phyloP scores from a whole-genome alignment of 2,329 filamentous ascomycete species.

The Arthrinium puccinioides region DNA sequence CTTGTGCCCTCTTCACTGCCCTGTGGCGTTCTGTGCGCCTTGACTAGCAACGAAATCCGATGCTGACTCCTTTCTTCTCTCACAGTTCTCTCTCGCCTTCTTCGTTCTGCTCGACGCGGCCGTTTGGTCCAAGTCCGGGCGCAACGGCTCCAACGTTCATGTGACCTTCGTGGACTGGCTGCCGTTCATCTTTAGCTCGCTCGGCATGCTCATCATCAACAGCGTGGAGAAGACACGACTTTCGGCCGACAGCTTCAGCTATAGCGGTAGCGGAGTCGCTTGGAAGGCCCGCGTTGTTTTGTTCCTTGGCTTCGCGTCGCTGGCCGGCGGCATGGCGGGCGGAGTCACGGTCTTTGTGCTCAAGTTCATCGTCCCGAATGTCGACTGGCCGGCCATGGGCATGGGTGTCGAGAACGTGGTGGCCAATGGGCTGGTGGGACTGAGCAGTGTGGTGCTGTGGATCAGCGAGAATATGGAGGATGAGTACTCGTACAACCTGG shows the following conservation, averaged over 20 bases:
- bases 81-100: constrained; percentile 61
- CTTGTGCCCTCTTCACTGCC: neutral
- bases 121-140: constrained; percentile 56
- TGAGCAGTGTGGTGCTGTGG: constrained; percentile 60
- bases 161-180: constrained; percentile 65
- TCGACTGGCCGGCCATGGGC: constrained; percentile 51
- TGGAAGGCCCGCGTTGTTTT: constrained; percentile 64
- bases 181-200: constrained; percentile 57
- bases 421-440: constrained; percentile 55
- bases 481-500: constrained; percentile 62
- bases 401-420: constrained; percentile 64
- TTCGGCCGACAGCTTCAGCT: constrained; percentile 55
- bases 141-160: constrained; percentile 54
- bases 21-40: neutral
- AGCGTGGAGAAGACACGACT: constrained; percentile 60
- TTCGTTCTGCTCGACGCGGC: constrained; percentile 62
- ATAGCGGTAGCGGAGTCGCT: constrained; percentile 55
- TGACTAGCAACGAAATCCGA: constrained; percentile 5
- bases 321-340: constrained; percentile 62
- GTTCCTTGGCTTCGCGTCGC: constrained; percentile 57
- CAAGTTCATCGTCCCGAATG: constrained; percentile 52
- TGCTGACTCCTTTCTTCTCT: neutral
- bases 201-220: constrained; percentile 68
- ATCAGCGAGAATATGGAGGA: constrained; percentile 68
- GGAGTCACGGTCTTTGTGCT: constrained; percentile 62